phyloP scores from a whole-genome alignment of 2,329 filamentous ascomycete species.

The Aureobasidium sp. region DNA sequence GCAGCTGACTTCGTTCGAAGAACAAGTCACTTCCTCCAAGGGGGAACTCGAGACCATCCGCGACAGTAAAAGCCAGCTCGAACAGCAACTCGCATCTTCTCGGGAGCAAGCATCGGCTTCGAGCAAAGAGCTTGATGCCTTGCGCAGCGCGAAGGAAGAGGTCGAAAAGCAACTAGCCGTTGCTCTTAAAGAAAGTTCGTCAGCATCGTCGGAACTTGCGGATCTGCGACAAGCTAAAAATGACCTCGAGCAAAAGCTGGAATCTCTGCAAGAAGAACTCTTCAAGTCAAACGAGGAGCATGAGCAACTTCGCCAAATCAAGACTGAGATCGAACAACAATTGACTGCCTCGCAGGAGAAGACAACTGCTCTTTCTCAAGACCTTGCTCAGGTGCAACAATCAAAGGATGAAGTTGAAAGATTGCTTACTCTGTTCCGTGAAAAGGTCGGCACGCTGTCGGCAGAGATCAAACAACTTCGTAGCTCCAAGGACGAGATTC shows the following conservation, averaged over 20 bases:
- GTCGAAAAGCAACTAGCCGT: neutral
- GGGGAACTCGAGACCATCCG: neutral
- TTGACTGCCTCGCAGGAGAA: neutral
- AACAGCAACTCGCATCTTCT: neutral
- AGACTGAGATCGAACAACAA: slow-evolving; percentile 4
- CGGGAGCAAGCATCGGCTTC: neutral
- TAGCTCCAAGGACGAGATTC: slow-evolving; percentile 8
- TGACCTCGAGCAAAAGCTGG: slow-evolving; percentile 6
- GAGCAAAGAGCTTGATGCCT: neutral
- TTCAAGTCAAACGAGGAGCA: neutral
- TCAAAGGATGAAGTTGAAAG: slow-evolving; percentile 6
- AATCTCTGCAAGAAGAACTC: neutral
- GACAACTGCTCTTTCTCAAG: neutral
- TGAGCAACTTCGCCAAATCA: neutral
- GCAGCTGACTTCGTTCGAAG: neutral
- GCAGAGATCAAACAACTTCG: slow-evolving; percentile 11
- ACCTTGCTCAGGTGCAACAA: neutral
- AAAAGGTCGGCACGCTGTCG: neutral
- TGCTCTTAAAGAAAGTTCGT: neutral
- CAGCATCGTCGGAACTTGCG: neutral
- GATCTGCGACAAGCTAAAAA: neutral
- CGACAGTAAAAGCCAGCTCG: neutral
- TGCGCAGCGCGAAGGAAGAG: slow-evolving; percentile 3
- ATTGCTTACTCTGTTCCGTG: neutral
- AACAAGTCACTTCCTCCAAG: neutral